phyloP scores from a whole-genome alignment of 2,329 filamentous ascomycete species.

The Diaporthe vaccinii region DNA sequence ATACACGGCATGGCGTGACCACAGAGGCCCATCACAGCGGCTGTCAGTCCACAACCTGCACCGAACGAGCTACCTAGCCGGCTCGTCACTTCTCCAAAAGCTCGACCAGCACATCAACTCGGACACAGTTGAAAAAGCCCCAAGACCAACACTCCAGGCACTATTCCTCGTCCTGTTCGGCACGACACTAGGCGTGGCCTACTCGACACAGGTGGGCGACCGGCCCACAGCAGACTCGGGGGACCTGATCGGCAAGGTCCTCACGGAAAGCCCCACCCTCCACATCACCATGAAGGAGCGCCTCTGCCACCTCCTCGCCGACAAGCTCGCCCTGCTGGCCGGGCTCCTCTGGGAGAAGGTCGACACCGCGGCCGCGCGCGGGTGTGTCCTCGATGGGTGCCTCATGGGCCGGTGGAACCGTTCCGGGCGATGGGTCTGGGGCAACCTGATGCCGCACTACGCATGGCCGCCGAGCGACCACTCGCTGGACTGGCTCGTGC shows the following conservation, averaged over 20 bases:
- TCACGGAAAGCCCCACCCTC: not conserved
- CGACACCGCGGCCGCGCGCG: not conserved
- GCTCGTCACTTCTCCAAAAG: constrained; percentile 25
- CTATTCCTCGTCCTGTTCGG: constrained; percentile 23
- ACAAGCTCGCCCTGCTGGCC: not conserved
- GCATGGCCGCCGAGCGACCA: constrained; percentile 10
- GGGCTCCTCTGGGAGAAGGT: not conserved
- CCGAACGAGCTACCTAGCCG: constrained; percentile 9
- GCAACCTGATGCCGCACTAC: constrained; percentile 16
- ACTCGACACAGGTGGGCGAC: not conserved
- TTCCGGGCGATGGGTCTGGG: constrained; percentile 17
- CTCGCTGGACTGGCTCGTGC: not conserved
- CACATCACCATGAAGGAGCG: constrained; percentile 9
- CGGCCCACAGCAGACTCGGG: not conserved
- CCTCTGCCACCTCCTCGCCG: constrained; percentile 30
- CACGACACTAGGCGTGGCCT: constrained; percentile 23
- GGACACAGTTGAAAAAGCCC: not conserved
- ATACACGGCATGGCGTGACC: constrained; percentile 29
- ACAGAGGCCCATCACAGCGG: not conserved
- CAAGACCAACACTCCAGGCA: constrained; percentile 13
- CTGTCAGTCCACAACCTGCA: constrained; percentile 16
- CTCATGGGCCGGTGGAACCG: constrained; percentile 29
- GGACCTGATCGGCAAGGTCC: constrained; percentile 1
- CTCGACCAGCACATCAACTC: constrained; percentile 7
- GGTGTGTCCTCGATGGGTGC: constrained; percentile 10